Percentiles rank a stretch among this genome's conserved stretches.
Evolutionary conservation across 2,329 filamentous ascomycete species (phyloP).

Genomic region (Ophiostoma ips): DNA sequence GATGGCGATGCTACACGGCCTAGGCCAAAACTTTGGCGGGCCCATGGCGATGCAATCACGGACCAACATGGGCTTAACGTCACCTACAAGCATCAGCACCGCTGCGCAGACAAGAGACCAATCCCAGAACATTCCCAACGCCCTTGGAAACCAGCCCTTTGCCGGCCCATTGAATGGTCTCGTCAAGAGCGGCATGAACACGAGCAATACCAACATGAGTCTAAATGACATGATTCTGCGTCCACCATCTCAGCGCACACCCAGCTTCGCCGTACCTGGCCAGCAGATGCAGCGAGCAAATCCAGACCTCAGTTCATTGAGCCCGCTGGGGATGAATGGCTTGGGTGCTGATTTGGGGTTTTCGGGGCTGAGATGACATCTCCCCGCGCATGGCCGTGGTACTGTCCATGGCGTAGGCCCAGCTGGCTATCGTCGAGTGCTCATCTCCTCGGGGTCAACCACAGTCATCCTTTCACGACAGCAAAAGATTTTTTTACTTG

Average conservation of each 20-base stretch:
- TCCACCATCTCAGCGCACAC: constrained; percentile 5
- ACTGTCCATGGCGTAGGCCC: too few species aligned
- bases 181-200: background rate
- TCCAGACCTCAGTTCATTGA: constrained; percentile 25
- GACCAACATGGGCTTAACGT: constrained; percentile 10
- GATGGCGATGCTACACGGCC: constrained; percentile 20
- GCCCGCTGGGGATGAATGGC: constrained; percentile 22
- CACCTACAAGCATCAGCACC: constrained; percentile 1
- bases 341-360: constrained; percentile 28
- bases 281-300: constrained; percentile 31
- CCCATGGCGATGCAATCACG: constrained; percentile 16
- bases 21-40: constrained; percentile 17
- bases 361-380: constrained; percentile 21
- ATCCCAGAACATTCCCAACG: background rate
- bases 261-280: constrained; percentile 26
- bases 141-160: background rate
- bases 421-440: too few species aligned
- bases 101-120: constrained; percentile 1
- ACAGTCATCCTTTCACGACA: too few species aligned
- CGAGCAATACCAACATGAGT: constrained; percentile 15
- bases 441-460: too few species aligned
- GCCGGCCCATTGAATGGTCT: background rate
- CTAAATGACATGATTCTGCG: constrained; percentile 5
- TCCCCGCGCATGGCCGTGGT: too few species aligned
- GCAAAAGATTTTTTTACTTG: too few species aligned